These are phyloP conservation scores for Phalaenopsis hybrid DNA, from an alignment of 116 monocot species.

Conservation along the genomic window DNA sequence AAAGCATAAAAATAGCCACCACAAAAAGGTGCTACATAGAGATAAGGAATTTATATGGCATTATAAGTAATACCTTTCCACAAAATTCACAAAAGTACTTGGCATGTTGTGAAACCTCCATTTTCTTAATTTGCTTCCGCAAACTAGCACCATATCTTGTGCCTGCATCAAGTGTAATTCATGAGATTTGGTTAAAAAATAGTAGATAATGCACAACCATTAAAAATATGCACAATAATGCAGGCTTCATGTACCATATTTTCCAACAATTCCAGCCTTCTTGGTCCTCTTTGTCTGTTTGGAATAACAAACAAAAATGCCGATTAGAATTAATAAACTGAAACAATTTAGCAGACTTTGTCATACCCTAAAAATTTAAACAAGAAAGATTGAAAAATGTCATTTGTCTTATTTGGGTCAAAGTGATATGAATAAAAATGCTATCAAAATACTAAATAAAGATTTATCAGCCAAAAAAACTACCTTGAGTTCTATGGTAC, in stretches of 20 bases:
- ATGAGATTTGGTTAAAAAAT: neutral
- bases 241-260: constrained; percentile 37
- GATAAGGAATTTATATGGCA: too few relatives aligned
- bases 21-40: too few relatives aligned
- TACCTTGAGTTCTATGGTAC: too few relatives aligned
- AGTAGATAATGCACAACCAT: too few relatives aligned
- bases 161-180: constrained; percentile 22
- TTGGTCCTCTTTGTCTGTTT: constrained; percentile 40
- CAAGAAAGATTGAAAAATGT: too few relatives aligned
- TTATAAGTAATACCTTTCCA: constrained; percentile 41
- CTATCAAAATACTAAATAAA: too few relatives aligned
- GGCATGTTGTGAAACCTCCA: constrained; percentile 87
- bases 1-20: too few relatives aligned
- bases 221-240: neutral
- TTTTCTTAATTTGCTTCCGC: constrained; percentile 90
- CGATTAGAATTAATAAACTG: neutral
- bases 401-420: too few relatives aligned
- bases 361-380: too few relatives aligned
- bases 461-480: too few relatives aligned
- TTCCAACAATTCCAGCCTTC: constrained; percentile 81
- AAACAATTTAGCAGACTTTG: neutral
- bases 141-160: constrained; percentile 94
- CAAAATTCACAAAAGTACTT: constrained; percentile 95
- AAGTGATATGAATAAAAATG: too few relatives aligned
- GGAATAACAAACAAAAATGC: neutral